These are phyloP conservation scores for Elaeis oleifera DNA, from an alignment of 202 grass and related monocot genomes.

Conservation along the genomic window DNA sequence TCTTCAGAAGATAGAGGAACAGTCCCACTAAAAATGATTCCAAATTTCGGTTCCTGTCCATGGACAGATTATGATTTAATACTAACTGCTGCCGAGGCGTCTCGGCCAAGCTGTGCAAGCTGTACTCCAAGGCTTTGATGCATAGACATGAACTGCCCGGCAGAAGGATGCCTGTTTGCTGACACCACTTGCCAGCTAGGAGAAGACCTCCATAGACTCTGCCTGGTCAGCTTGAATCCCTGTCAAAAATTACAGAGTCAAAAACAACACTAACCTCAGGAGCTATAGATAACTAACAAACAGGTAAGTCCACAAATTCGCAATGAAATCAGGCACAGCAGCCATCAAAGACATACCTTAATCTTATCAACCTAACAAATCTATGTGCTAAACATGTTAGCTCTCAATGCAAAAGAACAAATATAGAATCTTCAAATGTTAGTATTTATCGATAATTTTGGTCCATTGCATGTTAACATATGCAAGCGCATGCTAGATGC, in stretches of 20 bases:
- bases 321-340: no score
- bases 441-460: no score
- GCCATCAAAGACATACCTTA: no score
- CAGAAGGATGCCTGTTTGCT: constrained; percentile 42
- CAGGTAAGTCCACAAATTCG: no score
- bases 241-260: constrained; percentile 21
- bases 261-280: not conserved
- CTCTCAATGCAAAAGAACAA: no score
- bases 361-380: no score
- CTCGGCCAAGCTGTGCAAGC: constrained; percentile 64
- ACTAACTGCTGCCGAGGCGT: constrained; percentile 55
- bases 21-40: not conserved
- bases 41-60: no score
- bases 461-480: no score
- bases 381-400: no score
- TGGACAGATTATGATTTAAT: not conserved
- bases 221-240: constrained; percentile 73
- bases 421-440: no score
- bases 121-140: constrained; percentile 67
- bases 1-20: not conserved
- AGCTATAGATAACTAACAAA: no score
- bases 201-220: constrained; percentile 47
- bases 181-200: constrained; percentile 63
- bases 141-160: constrained; percentile 62
- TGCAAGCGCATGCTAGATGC: no score